Evolutionary conservation across 495 filamentous ascomycete species (phyloP).

Genomic region (Daldinia concentrica): DNA sequence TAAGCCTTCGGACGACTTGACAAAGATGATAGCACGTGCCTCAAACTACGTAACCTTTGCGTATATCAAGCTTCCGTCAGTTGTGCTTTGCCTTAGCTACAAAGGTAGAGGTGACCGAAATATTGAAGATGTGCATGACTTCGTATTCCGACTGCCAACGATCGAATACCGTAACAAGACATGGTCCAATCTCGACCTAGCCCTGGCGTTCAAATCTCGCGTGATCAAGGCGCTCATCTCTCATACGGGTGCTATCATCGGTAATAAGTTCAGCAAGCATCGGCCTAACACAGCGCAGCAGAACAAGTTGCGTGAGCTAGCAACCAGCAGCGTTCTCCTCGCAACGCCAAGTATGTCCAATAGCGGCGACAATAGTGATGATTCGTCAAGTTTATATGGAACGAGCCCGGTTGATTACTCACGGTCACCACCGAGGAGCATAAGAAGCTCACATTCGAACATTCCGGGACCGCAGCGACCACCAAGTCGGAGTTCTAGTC

Average conservation of each 20-base stretch:
- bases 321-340: constrained; percentile 65
- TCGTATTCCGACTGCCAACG: constrained; percentile 93
- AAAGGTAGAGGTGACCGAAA: constrained; percentile 96
- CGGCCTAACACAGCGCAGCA: constrained; percentile 80
- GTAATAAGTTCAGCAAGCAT: constrained; percentile 94
- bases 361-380: constrained; percentile 57
- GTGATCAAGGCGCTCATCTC: constrained; percentile 94
- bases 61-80: constrained; percentile 92
- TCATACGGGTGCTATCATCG: constrained; percentile 94
- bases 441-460: constrained; percentile 52
- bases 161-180: constrained; percentile 98
- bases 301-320: constrained; percentile 81
- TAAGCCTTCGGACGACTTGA: constrained; percentile 85
- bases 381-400: constrained; percentile 58
- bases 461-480: constrained; percentile 50
- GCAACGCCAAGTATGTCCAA: constrained; percentile 50
- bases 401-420: constrained; percentile 60
- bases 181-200: constrained; percentile 97
- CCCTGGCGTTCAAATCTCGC: constrained; percentile 89
- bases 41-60: constrained; percentile 97
- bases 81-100: constrained; percentile 95
- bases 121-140: constrained; percentile 93
- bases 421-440: constrained; percentile 57
- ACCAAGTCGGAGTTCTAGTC: constrained; percentile 57
- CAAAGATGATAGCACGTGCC: constrained; percentile 95